These are phyloP conservation scores for Fusarium hostae DNA, from an alignment of 2,329 filamentous ascomycete genomes.

Conservation along the genomic window DNA sequence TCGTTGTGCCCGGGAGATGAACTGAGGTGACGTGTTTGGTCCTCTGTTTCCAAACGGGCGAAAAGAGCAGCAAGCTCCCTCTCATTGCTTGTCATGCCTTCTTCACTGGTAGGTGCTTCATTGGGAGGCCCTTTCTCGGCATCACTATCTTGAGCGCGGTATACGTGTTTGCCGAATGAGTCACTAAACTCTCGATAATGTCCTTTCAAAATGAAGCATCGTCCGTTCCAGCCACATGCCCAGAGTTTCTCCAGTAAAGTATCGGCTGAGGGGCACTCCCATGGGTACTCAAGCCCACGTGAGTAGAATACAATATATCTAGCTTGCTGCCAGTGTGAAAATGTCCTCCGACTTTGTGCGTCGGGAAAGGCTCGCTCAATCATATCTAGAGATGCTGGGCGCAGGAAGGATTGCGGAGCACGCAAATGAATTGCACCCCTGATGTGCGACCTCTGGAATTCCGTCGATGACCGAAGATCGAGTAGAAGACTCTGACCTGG, in stretches of 20 bases:
- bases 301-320: constrained; percentile 66
- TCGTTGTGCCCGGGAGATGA: constrained; percentile 52
- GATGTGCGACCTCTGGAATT: constrained; percentile 64
- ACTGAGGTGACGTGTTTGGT: constrained; percentile 52
- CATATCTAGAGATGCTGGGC: constrained; percentile 60
- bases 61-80: constrained; percentile 59
- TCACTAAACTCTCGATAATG: constrained; percentile 66
- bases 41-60: constrained; percentile 56
- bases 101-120: constrained; percentile 20
- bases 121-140: constrained; percentile 49
- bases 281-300: constrained; percentile 59
- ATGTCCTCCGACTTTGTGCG: constrained; percentile 58
- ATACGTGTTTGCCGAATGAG: constrained; percentile 63
- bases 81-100: constrained; percentile 46
- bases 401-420: constrained; percentile 60
- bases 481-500: constrained; percentile 59
- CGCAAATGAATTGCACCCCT: constrained; percentile 64
- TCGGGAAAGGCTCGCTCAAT: constrained; percentile 62
- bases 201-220: constrained; percentile 65
- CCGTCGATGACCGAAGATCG: constrained; percentile 59
- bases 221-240: constrained; percentile 60
- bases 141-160: constrained; percentile 55
- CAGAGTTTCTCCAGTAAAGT: constrained; percentile 58
- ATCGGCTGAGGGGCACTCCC: constrained; percentile 63
- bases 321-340: constrained; percentile 59